Conservation (phyloP, 306 rosid genomes). For the Fragaria iinumae region DNA sequence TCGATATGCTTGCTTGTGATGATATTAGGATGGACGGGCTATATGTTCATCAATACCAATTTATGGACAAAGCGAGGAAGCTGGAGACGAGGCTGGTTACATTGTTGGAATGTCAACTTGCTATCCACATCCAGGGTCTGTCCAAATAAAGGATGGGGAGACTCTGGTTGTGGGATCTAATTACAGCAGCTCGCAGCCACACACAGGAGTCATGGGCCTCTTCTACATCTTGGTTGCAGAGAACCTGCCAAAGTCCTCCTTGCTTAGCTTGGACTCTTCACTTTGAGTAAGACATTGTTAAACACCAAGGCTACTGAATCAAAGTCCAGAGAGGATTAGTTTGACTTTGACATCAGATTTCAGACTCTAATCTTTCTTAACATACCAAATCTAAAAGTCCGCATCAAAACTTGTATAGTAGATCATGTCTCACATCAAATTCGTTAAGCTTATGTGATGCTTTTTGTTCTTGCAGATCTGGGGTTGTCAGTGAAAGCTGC, state of each 20-base stretch:
- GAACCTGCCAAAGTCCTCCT: slow-evolving; percentile 39
- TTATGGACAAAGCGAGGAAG: slow-evolving; percentile 67
- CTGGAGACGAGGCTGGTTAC: slow-evolving; percentile 65
- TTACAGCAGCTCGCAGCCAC: slow-evolving; percentile 41
- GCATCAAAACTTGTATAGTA: neutral
- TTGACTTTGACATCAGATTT: neutral
- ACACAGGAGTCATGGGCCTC: slow-evolving; percentile 78
- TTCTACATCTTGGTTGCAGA: slow-evolving; percentile 68
- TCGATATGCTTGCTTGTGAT: neutral
- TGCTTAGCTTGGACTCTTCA: slow-evolving; percentile 25
- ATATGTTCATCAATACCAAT: slow-evolving; percentile 66
- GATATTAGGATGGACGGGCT: slow-evolving; percentile 59
- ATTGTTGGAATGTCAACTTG: slow-evolving; percentile 86
- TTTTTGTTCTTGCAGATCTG: slow-evolving; percentile 11
- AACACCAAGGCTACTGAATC: neutral
- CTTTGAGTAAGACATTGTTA: neutral
- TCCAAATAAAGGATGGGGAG: slow-evolving; percentile 60
- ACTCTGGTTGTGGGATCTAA: slow-evolving; percentile 44
- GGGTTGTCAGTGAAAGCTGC: neutral
- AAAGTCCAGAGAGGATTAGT: neutral
- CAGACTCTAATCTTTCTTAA: neutral
- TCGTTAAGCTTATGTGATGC: neutral
- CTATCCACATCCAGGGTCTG: slow-evolving; percentile 62
- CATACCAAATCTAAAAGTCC: neutral
- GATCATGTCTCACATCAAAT: neutral